Evolutionary conservation across 2,329 filamentous ascomycete species (phyloP).

Genomic region (Neurospora crassa): DNA sequence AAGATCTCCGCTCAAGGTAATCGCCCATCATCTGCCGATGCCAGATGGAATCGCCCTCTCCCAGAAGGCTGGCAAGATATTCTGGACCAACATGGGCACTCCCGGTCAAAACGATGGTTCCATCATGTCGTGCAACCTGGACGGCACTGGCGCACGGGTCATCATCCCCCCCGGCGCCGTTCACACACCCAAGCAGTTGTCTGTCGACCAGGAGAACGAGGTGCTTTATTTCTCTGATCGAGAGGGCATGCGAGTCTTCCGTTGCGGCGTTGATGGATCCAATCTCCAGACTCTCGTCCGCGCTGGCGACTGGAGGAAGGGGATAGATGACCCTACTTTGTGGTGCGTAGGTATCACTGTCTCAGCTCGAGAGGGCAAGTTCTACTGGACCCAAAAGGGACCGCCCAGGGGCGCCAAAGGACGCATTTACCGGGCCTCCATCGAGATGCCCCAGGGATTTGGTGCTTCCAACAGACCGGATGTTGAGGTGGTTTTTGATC

Average conservation of each 20-base stretch:
- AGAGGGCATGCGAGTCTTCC: slow-evolving; percentile 31
- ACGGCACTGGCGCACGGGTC: slow-evolving; percentile 34
- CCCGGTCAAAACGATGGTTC: slow-evolving; percentile 30
- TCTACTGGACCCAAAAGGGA: slow-evolving; percentile 56
- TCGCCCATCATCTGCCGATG: slow-evolving; percentile 21
- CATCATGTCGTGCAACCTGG: slow-evolving; percentile 35
- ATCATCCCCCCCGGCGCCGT: slow-evolving; percentile 34
- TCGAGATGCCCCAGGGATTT: slow-evolving; percentile 28
- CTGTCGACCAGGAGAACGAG: slow-evolving; percentile 18
- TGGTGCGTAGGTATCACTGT: slow-evolving; percentile 51
- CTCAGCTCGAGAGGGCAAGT: slow-evolving; percentile 28
- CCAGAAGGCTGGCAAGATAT: slow-evolving; percentile 25
- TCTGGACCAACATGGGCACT: slow-evolving; percentile 41
- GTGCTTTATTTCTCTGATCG: slow-evolving; percentile 35
- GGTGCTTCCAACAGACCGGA: slow-evolving; percentile 29
- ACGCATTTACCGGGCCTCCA: slow-evolving; percentile 40
- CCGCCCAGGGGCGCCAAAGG: slow-evolving; percentile 39
- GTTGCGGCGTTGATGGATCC: slow-evolving; percentile 30
- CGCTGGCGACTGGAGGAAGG: slow-evolving; percentile 10
- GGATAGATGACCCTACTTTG: slow-evolving; percentile 22
- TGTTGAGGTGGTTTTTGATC: slow-evolving; percentile 31
- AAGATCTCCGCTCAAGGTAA: slow-evolving; percentile 10
- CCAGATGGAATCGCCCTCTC: slow-evolving; percentile 37
- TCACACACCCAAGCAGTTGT: slow-evolving; percentile 41
- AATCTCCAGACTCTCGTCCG: slow-evolving; percentile 30